Evolutionary conservation across 2,329 filamentous ascomycete genomes (phyloP), one percentile per base, ranked within the genome.

Genomic region (Metarhizium sp.): DNA sequence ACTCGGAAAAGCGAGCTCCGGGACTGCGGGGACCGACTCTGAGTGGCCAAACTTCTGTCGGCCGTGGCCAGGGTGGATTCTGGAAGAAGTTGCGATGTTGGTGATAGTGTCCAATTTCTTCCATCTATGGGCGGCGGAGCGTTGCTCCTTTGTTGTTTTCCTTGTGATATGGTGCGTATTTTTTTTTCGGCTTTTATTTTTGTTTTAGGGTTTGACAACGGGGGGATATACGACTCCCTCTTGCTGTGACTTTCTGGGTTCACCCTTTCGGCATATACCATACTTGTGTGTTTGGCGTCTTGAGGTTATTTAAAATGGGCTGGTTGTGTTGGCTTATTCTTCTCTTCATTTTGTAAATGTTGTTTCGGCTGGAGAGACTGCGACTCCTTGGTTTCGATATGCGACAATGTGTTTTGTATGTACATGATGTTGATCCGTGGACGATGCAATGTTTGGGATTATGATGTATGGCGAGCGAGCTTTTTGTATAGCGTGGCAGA

Each of bases 51-150:
- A 71, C 70, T 30, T 71, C 70, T 36, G 60, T 77, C 11, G 75
- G 75, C 1, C 68, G 71, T 36, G 71, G 69, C 2, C 68, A 71
- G 1, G 69, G 69, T 1, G 74, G 74, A 10, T 82, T 83, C 64
- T 83, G 78, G 80, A 79, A 71, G 68, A 79, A 71, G 62, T 63
- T 82, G 61, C 69, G 79, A 65, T 85, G 73, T 60, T 83, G 80
- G 80, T 83, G 61, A 70, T 11, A 1, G 25, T 45, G 6, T 45
- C 10, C 20, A 5, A 6, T 42, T 50, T 42, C 3, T 7, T 34
- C 10, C 7, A 11, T 34, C 32, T 34, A 11, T 34, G 32, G 32
- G 14, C 10, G 25, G 25, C 25, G 25, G 25, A 25, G 25, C 25
- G 25, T 25, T 25, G 25, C 25, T 25, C 3, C 25, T 25, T 25